Base-by-base conservation (phyloP, 2,329 filamentous ascomycete species). In the Drechslerella dactyloides region DNA sequence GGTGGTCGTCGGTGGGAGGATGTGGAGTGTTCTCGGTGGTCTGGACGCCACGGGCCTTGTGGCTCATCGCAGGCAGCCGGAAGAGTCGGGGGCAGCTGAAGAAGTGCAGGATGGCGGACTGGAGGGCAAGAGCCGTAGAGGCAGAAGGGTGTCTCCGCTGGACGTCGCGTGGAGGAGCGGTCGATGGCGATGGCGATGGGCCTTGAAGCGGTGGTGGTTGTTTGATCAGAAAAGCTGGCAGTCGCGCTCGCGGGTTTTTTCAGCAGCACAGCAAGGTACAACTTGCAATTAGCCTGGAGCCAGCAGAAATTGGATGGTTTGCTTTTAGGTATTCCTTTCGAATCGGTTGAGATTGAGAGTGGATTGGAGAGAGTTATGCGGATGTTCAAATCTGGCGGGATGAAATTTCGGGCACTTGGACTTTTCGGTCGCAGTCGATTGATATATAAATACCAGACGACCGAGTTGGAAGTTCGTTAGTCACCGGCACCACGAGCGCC, bases 11-110 rank as follows among this genome's bases (percentile, higher is more conserved):
- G 30, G 58, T 42, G 35, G 19, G 37, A 35, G 59, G 59, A 6
- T 17, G 48, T 40, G 27, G 17, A 48, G 52, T 33, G 66, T 58
- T 64, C 55, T 61, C 55, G 60, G 50, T 30, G 23, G 35, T 63
- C 59, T 59, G 59, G 56, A 54, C 58, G 59, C 66, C 66, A 72
- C 55, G 53, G 52, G 54, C 59, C 55, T 51, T 61, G 68, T 72
- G 68, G 68, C 68, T 72, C 68, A 72, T 72, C 68, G 68, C 68
- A 72, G 44, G 44, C 44, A 23, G 44, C 44, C n/a, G 44, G 17
- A 21, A 5, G 15, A 21, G 11, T 15, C 17, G 4, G 11, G 4
- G n/a, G n/a, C n/a, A 42, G 37, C 15, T 5, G 15, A 23, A 19
- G 19, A 48, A 48, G 44, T 21, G 4, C 44, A 19, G 11, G 19